A percentile compares a stretch with the other conserved stretches of the same genome.
Evolutionary conservation across 805 yeast species (phyloP).

Genomic region (Yueomyces sinensis): DNA sequence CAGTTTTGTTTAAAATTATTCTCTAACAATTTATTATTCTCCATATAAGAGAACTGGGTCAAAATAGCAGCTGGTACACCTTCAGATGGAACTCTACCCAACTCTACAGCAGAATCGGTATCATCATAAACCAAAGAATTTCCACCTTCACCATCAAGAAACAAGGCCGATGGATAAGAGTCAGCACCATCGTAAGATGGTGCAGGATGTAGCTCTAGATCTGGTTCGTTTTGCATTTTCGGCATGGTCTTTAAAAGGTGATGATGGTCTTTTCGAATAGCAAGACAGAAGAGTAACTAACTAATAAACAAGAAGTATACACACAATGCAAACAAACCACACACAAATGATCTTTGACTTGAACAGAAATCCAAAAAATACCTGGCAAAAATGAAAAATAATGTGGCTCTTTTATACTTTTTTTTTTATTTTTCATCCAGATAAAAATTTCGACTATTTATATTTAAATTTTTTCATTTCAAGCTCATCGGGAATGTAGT

Average conservation of each 20-base stretch:
- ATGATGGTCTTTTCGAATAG: no score
- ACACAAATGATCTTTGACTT: neutral
- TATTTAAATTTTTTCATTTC: no score
- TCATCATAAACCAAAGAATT: conserved; percentile 1
- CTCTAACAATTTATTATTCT: conserved; percentile 19
- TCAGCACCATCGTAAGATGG: conserved; percentile 16
- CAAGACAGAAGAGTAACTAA: no score
- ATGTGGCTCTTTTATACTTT: no score
- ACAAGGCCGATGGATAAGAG: conserved; percentile 7
- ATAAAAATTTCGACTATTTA: no score
- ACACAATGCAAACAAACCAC: neutral
- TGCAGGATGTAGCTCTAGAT: conserved; percentile 1
- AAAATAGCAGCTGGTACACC: neutral
- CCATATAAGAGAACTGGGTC: conserved; percentile 23
- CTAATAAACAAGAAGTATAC: no score
- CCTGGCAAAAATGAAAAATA: no score
- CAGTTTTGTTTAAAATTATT: conserved; percentile 19
- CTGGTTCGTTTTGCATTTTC: neutral
- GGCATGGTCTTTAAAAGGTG: neutral
- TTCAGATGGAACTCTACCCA: no score
- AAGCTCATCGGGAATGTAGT: no score
- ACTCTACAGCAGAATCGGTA: neutral
- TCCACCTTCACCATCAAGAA: conserved; percentile 2
- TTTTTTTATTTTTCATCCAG: no score
- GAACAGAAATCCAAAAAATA: no score